Evolutionary conservation across 2,329 filamentous ascomycete species (phyloP).

Genomic region (Talaromyces marneffei): DNA sequence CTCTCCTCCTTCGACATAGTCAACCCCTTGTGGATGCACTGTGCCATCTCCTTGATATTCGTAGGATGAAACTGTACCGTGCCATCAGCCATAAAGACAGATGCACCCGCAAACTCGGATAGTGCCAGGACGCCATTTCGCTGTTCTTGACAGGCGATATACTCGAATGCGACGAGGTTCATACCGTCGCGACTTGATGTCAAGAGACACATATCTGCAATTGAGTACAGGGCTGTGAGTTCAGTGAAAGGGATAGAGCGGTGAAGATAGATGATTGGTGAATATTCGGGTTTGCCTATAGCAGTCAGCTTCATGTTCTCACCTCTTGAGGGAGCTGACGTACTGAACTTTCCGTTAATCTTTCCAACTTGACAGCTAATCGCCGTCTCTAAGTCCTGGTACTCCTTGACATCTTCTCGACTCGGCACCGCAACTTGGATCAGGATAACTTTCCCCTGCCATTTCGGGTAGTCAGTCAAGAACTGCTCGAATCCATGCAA

Average conservation of each 20-base stretch:
- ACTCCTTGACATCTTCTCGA: conserved; percentile 79
- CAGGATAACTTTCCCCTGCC: conserved; percentile 86
- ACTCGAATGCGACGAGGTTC: conserved; percentile 96
- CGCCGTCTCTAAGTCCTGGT: conserved; percentile 84
- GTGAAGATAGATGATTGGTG: conserved; percentile 93
- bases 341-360: conserved; percentile 85
- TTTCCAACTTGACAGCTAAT: conserved; percentile 88
- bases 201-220: conserved; percentile 81
- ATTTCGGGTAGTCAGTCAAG: conserved; percentile 84
- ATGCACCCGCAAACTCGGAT: conserved; percentile 92
- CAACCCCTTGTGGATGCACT: conserved; percentile 78
- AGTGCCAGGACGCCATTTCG: conserved; percentile 87
- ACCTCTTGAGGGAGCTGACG: conserved; percentile 14
- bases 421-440: conserved; percentile 92
- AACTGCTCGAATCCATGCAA: conserved; percentile 88
- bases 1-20: conserved; percentile 81
- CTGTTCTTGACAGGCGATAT: conserved; percentile 83
- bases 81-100: conserved; percentile 74
- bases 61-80: conserved; percentile 90
- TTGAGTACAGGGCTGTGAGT: conserved; percentile 83
- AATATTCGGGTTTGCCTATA: conserved; percentile 80
- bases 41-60: conserved; percentile 87
- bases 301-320: conserved; percentile 1
- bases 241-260: conserved; percentile 91
- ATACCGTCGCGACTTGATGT: conserved; percentile 90